phyloP scores from a whole-genome alignment of 805 yeast species.

The Yamadazyma nakazawae region DNA sequence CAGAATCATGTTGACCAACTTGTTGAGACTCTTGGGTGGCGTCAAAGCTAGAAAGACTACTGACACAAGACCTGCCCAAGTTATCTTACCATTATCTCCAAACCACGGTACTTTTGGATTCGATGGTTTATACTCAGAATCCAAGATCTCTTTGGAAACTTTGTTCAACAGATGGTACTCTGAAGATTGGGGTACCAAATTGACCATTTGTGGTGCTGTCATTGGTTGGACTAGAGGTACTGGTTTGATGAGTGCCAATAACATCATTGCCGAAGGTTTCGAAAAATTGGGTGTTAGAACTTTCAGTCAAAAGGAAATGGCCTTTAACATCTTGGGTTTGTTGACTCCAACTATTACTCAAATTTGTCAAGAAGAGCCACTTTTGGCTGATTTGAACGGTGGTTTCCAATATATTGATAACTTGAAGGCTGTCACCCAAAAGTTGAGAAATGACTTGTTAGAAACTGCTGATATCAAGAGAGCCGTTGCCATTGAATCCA shows the following conservation, averaged over 20 bases:
- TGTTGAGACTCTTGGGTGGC: slow-evolving; percentile 86
- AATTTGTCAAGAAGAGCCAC: slow-evolving; percentile 89
- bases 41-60: slow-evolving; percentile 80
- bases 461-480: slow-evolving; percentile 90
- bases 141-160: slow-evolving; percentile 92
- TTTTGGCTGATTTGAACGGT: slow-evolving; percentile 98
- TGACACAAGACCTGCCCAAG: slow-evolving; percentile 98
- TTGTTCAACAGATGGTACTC: slow-evolving; percentile 98
- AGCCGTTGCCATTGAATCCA: slow-evolving; percentile 91
- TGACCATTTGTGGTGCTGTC: slow-evolving; percentile 96
- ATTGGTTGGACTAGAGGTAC: slow-evolving; percentile 99
- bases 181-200: slow-evolving; percentile 92
- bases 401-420: slow-evolving; percentile 93
- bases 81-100: slow-evolving; percentile 93
- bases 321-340: slow-evolving; percentile 93
- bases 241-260: slow-evolving; percentile 96
- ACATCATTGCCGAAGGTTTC: slow-evolving; percentile 95
- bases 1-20: slow-evolving; percentile 95
- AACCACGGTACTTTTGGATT: slow-evolving; percentile 99
- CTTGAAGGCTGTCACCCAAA: slow-evolving; percentile 81
- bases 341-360: slow-evolving; percentile 82
- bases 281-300: slow-evolving; percentile 96
- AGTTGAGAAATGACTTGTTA: slow-evolving; percentile 70
- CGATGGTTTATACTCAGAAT: slow-evolving; percentile 97
- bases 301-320: slow-evolving; percentile 98